Conservation (phyloP, 176 grass and related monocot species). For the Pontederia crassipes region DNA sequence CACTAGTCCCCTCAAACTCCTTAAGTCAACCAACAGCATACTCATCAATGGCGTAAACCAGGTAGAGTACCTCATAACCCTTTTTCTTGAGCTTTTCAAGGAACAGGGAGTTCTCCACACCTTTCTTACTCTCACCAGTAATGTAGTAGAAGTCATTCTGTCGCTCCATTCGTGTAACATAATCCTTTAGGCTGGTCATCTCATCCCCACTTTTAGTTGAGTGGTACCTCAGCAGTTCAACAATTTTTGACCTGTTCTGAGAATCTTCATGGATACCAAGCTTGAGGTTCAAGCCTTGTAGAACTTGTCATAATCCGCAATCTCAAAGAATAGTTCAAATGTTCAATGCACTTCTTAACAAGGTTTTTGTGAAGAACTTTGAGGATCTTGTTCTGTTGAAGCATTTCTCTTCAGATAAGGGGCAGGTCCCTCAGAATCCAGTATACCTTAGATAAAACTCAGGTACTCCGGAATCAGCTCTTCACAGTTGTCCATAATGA, state of each 20-base stretch:
- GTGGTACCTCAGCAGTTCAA: conserved; percentile 84
- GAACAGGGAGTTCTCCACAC: conserved; percentile 93
- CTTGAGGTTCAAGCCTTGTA: conserved; percentile 96
- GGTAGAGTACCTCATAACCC: conserved; percentile 79
- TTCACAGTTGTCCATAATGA: conserved; percentile 99
- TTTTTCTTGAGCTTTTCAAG: conserved; percentile 82
- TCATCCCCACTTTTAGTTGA: conserved; percentile 97
- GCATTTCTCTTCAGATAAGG: conserved; percentile 85
- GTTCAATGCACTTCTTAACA: conserved; percentile 88
- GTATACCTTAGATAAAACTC: conserved; percentile 91
- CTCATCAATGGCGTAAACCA: conserved; percentile 92
- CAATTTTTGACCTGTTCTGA: conserved; percentile 73
- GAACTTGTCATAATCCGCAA: conserved; percentile 95
- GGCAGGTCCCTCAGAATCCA: conserved; percentile 98
- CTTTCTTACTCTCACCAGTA: conserved; percentile 98
- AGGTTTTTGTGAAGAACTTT: conserved; percentile 95
- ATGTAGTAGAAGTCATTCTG: conserved; percentile 96
- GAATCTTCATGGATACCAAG: conserved; percentile 88
- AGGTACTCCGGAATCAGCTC: conserved; percentile 88
- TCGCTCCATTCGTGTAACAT: conserved; percentile 96
- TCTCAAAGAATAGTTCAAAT: conserved; percentile 98
- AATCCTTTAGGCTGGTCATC: conserved; percentile 97
- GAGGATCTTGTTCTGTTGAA: conserved; percentile 99
- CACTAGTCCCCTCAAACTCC: too few relatives aligned
- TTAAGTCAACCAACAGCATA: conserved; percentile 48